Base-by-base conservation (phyloP, 2,329 filamentous ascomycete genomes). In the Alternaria infectoria region DNA sequence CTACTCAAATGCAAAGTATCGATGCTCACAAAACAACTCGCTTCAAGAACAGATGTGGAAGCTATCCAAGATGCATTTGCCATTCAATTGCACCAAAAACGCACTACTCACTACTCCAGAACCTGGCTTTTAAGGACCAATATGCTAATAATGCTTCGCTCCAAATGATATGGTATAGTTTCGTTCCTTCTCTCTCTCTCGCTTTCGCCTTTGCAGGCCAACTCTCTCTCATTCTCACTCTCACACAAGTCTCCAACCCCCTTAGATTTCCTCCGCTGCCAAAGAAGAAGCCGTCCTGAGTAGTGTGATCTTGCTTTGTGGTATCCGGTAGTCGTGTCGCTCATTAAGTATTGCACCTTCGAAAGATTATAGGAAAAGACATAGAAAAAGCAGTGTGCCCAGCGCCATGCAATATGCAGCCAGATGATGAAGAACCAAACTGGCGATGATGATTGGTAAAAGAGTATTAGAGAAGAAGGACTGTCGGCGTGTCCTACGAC, bases 381-480 rank as follows among this genome's bases (percentile, higher is more conserved):
- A 43, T 25, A 46, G 51, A 57, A 49, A 17, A 61, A 15, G 43
- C 26, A 47, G 36, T 57, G 72, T 47, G 71, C 71, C 77, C 69
- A 74, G 77, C 78, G 78, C 78, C 78, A 69, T 80, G 78, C 77
- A 78, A 73, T 79, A 80, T 80, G 78, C 78, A 72, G 76, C 73
- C 75, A 79, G 76, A 72, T 69, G 71, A 71, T 67, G 67, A 71
- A 63, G 11, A 61, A 62, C 71, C 72, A 68, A 57, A 51, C 65
- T 73, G 72, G 74, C 71, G 58, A 76, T 76, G 72, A 72, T 71
- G 71, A 59, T 62, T 32, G 28, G 19, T 60, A 58, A 62, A 65
- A 68, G 63, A 67, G 63, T 64, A 73, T 67, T 70, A 66, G 61
- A 57, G 67, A 70, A 68, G 70, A 70, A 61, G 62, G 64, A 66